Evolutionary conservation across 1,284 basidiomycete genomes (phyloP), one percentile per base, ranked within the genome.

Genomic region (Cronartium ribicola): DNA sequence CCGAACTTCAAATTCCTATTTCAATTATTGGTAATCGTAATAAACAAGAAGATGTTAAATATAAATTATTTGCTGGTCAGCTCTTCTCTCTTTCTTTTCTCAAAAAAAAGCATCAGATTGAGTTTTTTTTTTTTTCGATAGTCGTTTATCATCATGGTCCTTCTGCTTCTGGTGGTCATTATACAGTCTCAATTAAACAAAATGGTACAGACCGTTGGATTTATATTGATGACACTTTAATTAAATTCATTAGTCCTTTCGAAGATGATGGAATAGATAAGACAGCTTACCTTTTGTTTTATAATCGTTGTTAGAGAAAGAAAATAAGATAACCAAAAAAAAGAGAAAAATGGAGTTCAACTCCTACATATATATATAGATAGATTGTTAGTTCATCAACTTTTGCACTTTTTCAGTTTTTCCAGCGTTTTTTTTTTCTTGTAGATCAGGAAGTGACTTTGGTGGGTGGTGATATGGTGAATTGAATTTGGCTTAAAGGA

Each of bases 131-230:
- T 40, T 20, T 44, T 29, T 66, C 44, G 62, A 0, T 78, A 90
- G 93, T 90, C 22, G 84, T 98, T 7, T 98, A 98, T 82, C 95
- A 98, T 82, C 94, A 98, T 79, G 95, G 95, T 1, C 84, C 86
- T 62, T 90, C 90, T 13, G 93, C 95, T 0, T 89, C 88, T 0
- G 94, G 94, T 6, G 95, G 95, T 0, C 94, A 98, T 82, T 98
- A 98, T 83, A 98, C 94, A 0, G 87, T 96, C 60, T 90, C 94
- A 77, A 90, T 96, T 1, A 59, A 60, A 46, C 76, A 74, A 44
- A 70, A 75, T 20, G 29, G 80, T 80, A 66, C 82, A 81, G 36
- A 82, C 79, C 88, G 85, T 22, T 98, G 92, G 95, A 86, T 96
- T 75, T 88, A 94, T 76, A 91, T 97, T 74, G 94, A 97, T 82